Conservation (phyloP, 2,329 filamentous ascomycete genomes). For the Apiospora aurea region DNA sequence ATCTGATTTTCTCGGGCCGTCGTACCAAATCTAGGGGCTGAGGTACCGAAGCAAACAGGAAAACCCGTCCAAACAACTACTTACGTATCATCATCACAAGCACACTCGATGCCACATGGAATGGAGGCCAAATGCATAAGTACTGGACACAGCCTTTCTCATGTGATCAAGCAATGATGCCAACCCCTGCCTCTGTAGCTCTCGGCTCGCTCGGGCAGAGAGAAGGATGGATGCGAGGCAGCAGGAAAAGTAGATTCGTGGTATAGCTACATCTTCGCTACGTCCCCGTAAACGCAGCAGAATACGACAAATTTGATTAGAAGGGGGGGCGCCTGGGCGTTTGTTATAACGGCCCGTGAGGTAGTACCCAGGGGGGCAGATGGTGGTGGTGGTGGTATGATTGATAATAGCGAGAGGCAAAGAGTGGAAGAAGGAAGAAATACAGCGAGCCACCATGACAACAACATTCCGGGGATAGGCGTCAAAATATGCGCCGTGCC, state of each 20-base stretch:
- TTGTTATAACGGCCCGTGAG: not conserved
- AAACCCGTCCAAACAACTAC: not conserved
- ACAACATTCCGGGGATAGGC: not conserved
- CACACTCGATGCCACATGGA: not conserved
- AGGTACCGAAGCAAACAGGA: not conserved
- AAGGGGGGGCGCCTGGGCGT: slow-evolving; percentile 8
- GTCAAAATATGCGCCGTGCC: not conserved
- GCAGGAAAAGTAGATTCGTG: not conserved
- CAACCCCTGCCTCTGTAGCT: not conserved
- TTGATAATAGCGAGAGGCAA: not conserved
- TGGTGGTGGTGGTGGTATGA: not conserved
- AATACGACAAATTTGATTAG: not conserved
- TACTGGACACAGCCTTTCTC: not conserved
- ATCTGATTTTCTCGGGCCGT: slow-evolving; percentile 10
- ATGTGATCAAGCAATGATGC: not conserved
- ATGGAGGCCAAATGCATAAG: not conserved
- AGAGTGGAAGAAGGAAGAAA: not conserved
- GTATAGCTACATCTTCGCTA: not conserved
- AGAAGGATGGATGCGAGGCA: not conserved
- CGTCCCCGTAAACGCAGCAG: not conserved
- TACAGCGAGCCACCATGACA: not conserved
- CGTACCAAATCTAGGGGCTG: not conserved
- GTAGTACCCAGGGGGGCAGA: not conserved
- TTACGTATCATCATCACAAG: not conserved
- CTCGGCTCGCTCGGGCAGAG: not conserved